Evolutionary conservation across 78 protist genomes (phyloP).

Genomic region (Mantamonas sphyraenae): DNA sequence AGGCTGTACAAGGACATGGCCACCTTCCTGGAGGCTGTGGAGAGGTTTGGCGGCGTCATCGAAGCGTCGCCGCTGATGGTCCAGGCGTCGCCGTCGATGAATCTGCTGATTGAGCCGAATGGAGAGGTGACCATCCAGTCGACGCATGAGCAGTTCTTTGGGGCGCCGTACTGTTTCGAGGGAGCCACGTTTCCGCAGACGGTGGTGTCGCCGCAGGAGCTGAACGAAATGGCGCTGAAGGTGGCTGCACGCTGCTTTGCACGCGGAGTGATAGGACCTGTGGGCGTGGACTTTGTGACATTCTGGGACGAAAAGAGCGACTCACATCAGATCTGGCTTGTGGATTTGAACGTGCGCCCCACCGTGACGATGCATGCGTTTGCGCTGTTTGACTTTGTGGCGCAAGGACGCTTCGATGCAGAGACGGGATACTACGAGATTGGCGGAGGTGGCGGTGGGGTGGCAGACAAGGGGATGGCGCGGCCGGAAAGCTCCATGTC

Average conservation of each 20-base stretch:
- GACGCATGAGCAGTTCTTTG: conserved; percentile 1
- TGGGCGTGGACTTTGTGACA: neutral
- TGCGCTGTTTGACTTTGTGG: neutral
- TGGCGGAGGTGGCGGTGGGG: too few species aligned
- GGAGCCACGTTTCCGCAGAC: conserved; percentile 12
- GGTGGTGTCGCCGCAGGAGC: neutral
- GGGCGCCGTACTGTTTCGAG: neutral
- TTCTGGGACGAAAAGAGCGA: neutral
- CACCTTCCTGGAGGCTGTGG: neutral
- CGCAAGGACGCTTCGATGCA: neutral
- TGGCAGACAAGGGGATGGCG: too few species aligned
- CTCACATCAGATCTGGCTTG: neutral
- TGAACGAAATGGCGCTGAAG: conserved; percentile 3
- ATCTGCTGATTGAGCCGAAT: conserved; percentile 4
- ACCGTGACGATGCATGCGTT: neutral
- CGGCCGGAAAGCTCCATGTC: neutral
- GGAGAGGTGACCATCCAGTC: neutral
- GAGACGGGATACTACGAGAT: neutral
- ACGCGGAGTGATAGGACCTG: neutral
- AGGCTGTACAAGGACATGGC: neutral
- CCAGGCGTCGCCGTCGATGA: neutral
- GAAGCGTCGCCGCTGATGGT: conserved; percentile 7
- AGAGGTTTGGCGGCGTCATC: neutral
- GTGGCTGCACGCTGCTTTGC: neutral
- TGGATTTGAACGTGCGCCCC: conserved; percentile 4